Base-by-base conservation (phyloP, 2,329 filamentous ascomycete species). In the Tympanopsis confertula region DNA sequence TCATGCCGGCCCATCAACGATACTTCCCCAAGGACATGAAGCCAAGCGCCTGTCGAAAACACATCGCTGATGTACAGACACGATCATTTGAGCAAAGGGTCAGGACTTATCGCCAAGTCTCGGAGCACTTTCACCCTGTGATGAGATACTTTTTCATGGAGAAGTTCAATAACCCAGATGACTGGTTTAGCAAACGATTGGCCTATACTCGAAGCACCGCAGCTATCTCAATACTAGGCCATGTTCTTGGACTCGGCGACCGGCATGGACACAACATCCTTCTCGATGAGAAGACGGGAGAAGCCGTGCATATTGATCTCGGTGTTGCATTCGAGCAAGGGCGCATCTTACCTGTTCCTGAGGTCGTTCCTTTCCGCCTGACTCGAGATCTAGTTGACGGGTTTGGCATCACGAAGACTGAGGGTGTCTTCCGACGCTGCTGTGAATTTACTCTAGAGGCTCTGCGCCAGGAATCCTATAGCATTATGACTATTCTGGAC, bases 131-230 rank as follows among this genome's bases (percentile, higher is more conserved):
- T 56, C 83, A 87, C 43, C 91, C 93, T 0, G 91, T 96, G 4
- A 84, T 98, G 79, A 78, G 83, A 40, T 94, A 88, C 63, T 99
- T 98, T 63, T 94, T 98, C 56, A 86, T 95, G 67, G 91, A 99
- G 56, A 77, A 83, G 42, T 99, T 94, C 54, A 71, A 80, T 37
- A 86, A 94, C 45, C 91, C 91, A 0, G 89, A 98, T 53, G 88
- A 94, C 47, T 99, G 91, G 91, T 98, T 95, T 50, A 72, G 76
- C 42, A 85, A 80, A 47, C 77, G 93, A 5, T 72, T 94, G 7
- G 87, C 89, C 4, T 98, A 98, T 54, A 94, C 87, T 1, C 76
- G 91, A 41, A 91, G 84, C 30, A 96, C 89, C 0, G 91, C 91
- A 1, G 88, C 89, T 3, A 89, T 96, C 41, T 95, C 87, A 0